Evolutionary conservation across 2,329 filamentous ascomycete genomes (phyloP), one percentile per base, ranked within the genome.

Genomic region (Pseudogymnoascus sp.): DNA sequence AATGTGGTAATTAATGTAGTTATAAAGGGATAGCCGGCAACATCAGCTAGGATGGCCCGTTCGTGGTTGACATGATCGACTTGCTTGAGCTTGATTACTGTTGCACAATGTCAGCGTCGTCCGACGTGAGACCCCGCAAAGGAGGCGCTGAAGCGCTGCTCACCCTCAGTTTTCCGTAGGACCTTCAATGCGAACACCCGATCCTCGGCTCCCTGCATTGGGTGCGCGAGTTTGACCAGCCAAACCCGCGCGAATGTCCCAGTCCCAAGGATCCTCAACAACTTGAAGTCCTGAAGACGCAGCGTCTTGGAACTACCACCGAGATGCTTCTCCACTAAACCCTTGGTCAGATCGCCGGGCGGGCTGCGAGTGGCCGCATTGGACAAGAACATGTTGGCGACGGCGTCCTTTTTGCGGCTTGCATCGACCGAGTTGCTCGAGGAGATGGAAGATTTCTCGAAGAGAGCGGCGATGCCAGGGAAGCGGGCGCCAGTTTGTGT

Each of bases 41-140:
- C 88, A 67, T 90, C 86, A 70, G 85, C 84, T 61, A 94, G 84
- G 68, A 93, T 87, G 66, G 86, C 84, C 69, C 90, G 87, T 79
- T 94, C 90, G 75, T 92, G 90, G 65, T 89, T 87, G 62, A 93
- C 90, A 75, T 94, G 90, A 76, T 93, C 90, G 68, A 93, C 87
- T 73, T 94, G 90, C 79, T 93, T 93, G 64, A 93, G 82, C 67
- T 87, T 87, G 73, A 94, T 88, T 50, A 94, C 87, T 84, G 70
- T 59, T 59, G 47, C 14, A 21, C 59, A 66, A 33, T 63, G 60
- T 61, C 65, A 65, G 61, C 61, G 25, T 56, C 12, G 28, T 56
- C 16, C 28, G 50, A 35, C 28, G 28, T 56, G 16, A 18, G 50
- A 56, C 50, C 50, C 50, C 50, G 50, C 50, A 56, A 56, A 18